Evolutionary conservation across 169 alveolate genomes (phyloP).

Genomic region (Cardiosporidium cionae): DNA sequence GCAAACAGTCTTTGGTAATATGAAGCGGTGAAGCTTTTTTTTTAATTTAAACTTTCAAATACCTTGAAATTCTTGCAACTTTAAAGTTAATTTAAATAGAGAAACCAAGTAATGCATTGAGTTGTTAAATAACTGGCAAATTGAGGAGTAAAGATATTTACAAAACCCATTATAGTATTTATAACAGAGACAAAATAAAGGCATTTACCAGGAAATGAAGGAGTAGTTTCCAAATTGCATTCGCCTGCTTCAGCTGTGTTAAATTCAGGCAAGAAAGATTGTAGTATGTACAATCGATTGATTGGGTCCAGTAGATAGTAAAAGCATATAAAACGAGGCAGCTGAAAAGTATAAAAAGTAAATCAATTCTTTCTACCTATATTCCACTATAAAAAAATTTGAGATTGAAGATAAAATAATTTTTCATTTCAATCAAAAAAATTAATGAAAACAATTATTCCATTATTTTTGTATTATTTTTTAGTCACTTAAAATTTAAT

Average conservation of each 20-base stretch:
- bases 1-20: no score
- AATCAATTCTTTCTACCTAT: no score
- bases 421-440: no score
- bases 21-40: no score
- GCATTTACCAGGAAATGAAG: neutral
- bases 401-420: no score
- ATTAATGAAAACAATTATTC: no score
- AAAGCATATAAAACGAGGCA: slow-evolving; percentile 26
- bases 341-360: neutral
- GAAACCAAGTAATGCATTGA: neutral
- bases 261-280: slow-evolving; percentile 13
- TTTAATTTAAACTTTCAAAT: no score
- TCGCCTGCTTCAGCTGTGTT: neutral
- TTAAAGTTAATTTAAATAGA: no score
- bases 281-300: slow-evolving; percentile 16
- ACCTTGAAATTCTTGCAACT: no score
- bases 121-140: neutral
- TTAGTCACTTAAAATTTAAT: no score
- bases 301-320: slow-evolving; percentile 24
- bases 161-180: neutral
- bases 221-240: neutral
- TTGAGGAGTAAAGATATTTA: neutral
- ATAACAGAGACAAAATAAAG: neutral
- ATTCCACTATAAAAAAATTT: no score
- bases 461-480: no score